Evolutionary conservation across 208 protist species (phyloP).

Genomic region (Leishmania mexicana): DNA sequence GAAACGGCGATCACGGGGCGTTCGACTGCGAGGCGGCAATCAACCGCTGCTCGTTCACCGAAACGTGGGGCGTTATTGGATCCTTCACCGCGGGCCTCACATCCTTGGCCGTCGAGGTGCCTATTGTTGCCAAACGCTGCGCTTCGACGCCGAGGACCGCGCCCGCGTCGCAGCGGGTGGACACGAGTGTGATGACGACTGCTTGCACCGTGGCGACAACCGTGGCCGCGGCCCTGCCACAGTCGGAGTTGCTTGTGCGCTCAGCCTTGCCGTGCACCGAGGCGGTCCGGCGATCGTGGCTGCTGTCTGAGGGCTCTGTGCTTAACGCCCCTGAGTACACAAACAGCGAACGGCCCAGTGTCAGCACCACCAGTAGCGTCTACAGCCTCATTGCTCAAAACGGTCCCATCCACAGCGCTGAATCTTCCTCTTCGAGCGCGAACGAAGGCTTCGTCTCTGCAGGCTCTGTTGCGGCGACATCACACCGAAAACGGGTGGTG

Average conservation of each 20-base stretch:
- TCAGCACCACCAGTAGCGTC: not conserved
- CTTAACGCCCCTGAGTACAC: not conserved
- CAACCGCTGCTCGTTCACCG: not conserved
- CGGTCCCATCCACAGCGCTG: not conserved
- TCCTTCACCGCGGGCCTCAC: not conserved
- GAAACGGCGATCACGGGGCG: not conserved
- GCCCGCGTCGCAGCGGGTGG: not conserved
- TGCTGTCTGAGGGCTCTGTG: not conserved
- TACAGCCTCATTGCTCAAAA: not conserved
- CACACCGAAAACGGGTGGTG: not conserved
- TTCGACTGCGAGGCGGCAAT: not conserved
- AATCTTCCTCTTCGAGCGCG: not conserved
- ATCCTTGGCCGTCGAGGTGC: not conserved
- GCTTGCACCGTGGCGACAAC: not conserved
- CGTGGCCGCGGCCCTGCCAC: not conserved
- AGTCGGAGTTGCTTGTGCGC: not conserved
- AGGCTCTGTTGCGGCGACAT: not conserved
- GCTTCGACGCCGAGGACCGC: not conserved
- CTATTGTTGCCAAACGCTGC: not conserved
- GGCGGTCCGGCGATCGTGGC: not conserved
- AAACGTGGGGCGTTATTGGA: conserved; percentile 13
- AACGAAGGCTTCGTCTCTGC: not conserved
- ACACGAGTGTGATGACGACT: not conserved
- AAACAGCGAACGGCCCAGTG: not conserved
- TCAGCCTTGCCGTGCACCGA: not conserved